Conservation (phyloP, 768 basidiomycete genomes). For the Suillus weaverae region DNA sequence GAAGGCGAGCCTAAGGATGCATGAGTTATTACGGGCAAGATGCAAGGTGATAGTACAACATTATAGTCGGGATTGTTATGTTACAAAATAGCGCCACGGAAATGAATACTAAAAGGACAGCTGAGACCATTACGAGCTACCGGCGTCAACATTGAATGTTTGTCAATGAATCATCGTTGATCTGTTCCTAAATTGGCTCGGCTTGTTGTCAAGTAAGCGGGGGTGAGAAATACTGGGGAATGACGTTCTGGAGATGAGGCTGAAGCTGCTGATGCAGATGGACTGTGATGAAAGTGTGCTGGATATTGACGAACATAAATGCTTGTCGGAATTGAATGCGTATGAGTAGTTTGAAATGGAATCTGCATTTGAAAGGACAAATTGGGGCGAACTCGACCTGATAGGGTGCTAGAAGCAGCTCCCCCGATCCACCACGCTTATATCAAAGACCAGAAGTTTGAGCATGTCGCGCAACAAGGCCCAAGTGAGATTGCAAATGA, state of each 20-base stretch:
- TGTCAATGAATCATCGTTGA: background rate
- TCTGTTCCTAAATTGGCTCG: background rate
- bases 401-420: background rate
- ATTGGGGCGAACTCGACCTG: background rate
- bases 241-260: background rate
- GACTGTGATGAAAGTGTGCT: background rate
- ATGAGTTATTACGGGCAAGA: background rate
- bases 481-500: background rate
- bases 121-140: background rate
- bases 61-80: background rate
- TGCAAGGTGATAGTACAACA: background rate
- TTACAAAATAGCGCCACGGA: background rate
- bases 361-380: background rate
- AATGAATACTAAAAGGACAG: background rate
- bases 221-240: too few relatives aligned
- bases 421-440: background rate
- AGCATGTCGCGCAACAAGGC: background rate
- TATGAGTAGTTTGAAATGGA: too few relatives aligned
- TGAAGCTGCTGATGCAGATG: background rate
- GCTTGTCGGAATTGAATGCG: background rate
- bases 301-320: background rate
- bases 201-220: background rate
- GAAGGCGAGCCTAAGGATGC: background rate
- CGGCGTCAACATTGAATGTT: background rate
- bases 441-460: background rate